Conservation (phyloP, 805 yeast genomes). For the Hanseniaspora thailandica region DNA sequence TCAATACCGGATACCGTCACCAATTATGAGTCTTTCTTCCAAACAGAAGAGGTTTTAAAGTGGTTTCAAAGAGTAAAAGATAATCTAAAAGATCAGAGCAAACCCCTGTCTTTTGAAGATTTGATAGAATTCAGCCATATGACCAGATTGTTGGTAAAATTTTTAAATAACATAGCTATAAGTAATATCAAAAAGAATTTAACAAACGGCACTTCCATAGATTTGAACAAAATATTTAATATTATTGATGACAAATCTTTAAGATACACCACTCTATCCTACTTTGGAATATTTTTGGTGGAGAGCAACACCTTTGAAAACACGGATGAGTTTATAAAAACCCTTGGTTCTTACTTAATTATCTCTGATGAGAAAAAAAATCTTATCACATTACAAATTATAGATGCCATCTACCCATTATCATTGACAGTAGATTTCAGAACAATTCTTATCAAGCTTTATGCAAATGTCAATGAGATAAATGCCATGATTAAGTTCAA, state of each 20-base stretch:
- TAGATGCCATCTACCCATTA: neutral
- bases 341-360: neutral
- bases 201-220: neutral
- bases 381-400: neutral
- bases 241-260: neutral
- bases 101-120: neutral
- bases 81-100: neutral
- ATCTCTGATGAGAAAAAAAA: neutral
- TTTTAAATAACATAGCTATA: neutral
- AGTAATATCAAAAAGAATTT: neutral
- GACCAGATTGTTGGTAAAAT: neutral
- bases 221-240: conserved; percentile 1
- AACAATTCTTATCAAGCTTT: neutral
- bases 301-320: neutral
- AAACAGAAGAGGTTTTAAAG: neutral
- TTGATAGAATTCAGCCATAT: neutral
- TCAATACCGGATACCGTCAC: neutral
- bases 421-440: neutral
- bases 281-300: neutral
- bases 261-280: neutral
- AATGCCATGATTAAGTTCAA: neutral
- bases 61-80: neutral
- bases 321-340: neutral
- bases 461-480: neutral
- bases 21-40: neutral